phyloP scores from a whole-genome alignment of 139 green algal genomes.

The Astrephomene gubernaculifera region DNA sequence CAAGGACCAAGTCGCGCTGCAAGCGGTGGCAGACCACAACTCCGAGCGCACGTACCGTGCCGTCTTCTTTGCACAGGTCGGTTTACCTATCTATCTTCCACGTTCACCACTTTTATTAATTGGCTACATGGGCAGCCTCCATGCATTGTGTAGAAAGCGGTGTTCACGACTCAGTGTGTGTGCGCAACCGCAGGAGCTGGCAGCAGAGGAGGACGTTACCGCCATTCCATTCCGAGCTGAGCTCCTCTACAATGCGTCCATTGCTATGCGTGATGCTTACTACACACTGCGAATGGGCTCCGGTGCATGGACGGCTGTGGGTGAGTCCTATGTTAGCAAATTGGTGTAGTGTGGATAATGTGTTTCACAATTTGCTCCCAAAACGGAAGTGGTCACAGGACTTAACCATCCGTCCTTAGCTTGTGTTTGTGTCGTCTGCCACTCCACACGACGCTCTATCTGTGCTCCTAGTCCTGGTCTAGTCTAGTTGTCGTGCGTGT shows the following conservation, averaged over 20 bases:
- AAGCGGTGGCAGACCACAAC: conserved; percentile 7
- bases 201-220: neutral
- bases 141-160: neutral
- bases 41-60: conserved; percentile 8
- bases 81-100: neutral
- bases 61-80: neutral
- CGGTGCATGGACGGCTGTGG: neutral
- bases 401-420: no score
- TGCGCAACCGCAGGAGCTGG: conserved; percentile 6
- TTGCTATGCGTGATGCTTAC: conserved; percentile 9
- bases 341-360: no score
- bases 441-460: no score
- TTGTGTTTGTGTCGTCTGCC: no score
- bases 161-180: neutral
- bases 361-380: no score
- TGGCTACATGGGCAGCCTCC: neutral
- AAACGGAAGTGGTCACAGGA: no score
- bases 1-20: neutral
- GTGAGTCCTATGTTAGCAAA: no score
- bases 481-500: no score
- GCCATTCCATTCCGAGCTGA: neutral
- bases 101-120: neutral
- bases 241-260: neutral
- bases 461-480: no score
- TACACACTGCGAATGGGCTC: conserved; percentile 19